These are phyloP conservation scores for Austroboletus novae-zelandiae DNA, from an alignment of 1,284 basidiomycete species.

Conservation along the genomic window DNA sequence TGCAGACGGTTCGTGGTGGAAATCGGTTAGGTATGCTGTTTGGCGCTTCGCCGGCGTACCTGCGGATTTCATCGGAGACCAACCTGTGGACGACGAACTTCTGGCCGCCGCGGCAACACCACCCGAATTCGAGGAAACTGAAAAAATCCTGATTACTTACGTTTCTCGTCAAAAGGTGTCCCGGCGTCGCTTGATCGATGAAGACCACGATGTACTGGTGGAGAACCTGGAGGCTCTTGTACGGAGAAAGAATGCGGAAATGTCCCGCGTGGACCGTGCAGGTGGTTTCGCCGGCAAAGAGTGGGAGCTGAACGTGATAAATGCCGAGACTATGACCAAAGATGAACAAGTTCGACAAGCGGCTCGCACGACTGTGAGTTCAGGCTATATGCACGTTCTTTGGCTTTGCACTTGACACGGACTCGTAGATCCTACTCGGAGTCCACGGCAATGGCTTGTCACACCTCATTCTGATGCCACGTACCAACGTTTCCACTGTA, in stretches of 20 bases:
- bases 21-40: slow-evolving; percentile 57
- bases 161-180: slow-evolving; percentile 61
- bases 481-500: slow-evolving; percentile 61
- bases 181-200: slow-evolving; percentile 54
- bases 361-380: slow-evolving; percentile 62
- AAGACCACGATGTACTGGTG: slow-evolving; percentile 62
- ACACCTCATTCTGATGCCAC: slow-evolving; percentile 75
- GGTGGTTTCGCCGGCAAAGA: slow-evolving; percentile 27
- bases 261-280: background rate
- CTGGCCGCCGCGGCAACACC: background rate
- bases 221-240: slow-evolving; percentile 53
- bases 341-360: slow-evolving; percentile 68
- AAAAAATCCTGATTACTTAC: slow-evolving; percentile 68
- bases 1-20: slow-evolving; percentile 62
- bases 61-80: slow-evolving; percentile 2
- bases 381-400: background rate
- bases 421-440: slow-evolving; percentile 63
- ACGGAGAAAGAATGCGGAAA: slow-evolving; percentile 38
- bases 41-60: slow-evolving; percentile 60
- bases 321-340: slow-evolving; percentile 65
- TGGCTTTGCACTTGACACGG: background rate
- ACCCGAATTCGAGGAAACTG: slow-evolving; percentile 31
- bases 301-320: slow-evolving; percentile 64
- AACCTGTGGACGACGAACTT: background rate
- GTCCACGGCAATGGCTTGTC: slow-evolving; percentile 83